Percentiles rank a stretch among this genome's conserved stretches.
Evolutionary conservation across 23 red algal species (phyloP).

Genomic region (Porphyridium purpureum): DNA sequence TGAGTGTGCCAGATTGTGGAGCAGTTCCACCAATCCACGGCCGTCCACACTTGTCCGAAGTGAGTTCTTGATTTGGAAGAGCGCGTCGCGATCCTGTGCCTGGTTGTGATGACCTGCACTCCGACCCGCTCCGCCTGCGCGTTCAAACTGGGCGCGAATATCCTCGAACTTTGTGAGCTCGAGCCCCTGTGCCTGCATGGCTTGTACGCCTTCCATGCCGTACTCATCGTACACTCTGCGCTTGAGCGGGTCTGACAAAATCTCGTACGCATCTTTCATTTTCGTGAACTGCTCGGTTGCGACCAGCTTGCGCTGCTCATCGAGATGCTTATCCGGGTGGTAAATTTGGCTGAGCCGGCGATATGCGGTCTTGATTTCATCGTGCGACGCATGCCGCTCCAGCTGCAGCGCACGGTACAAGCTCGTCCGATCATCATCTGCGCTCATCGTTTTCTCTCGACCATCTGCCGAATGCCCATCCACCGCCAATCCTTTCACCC

Average conservation of each 20-base stretch:
- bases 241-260: constrained; percentile 62
- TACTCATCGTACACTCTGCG: constrained; percentile 79
- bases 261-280: constrained; percentile 93
- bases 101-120: not conserved
- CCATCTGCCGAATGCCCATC: no score
- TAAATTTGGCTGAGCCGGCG: constrained; percentile 50
- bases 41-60: not conserved
- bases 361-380: constrained; percentile 54
- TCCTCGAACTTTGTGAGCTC: constrained; percentile 8
- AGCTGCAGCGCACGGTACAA: no score
- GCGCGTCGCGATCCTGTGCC: not conserved
- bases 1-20: not conserved
- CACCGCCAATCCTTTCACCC: no score
- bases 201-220: constrained; percentile 53
- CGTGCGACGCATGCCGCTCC: constrained; percentile 24
- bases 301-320: constrained; percentile 25
- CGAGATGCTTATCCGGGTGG: constrained; percentile 86
- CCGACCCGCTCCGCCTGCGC: not conserved
- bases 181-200: not conserved
- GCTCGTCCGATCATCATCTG: no score
- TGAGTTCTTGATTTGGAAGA: not conserved
- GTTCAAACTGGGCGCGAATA: constrained; percentile 12
- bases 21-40: not conserved
- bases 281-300: constrained; percentile 82
- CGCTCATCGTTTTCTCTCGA: no score